phyloP scores from a whole-genome alignment of 805 yeast species.

The Jamesozyma jinghongensis region DNA sequence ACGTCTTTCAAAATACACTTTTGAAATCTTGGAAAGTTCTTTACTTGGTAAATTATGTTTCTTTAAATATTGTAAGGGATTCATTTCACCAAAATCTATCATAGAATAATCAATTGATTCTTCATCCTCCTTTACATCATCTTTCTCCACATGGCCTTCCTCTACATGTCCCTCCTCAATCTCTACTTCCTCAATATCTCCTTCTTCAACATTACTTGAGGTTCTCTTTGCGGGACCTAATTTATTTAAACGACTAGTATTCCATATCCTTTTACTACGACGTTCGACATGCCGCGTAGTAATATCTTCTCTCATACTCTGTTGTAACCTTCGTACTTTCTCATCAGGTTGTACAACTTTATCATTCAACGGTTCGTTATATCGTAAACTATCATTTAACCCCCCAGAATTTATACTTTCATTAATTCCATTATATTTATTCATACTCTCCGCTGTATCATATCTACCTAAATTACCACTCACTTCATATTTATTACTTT shows the following conservation, averaged over 20 bases:
- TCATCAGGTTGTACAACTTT: no score
- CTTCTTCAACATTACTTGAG: conserved; percentile 1
- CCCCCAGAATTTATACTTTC: not conserved
- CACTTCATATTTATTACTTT: no score
- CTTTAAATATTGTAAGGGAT: conserved; percentile 34
- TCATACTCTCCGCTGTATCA: not conserved
- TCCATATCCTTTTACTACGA: conserved; percentile 22
- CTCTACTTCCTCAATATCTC: not conserved
- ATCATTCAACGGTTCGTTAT: not conserved
- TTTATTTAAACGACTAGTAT: conserved; percentile 16
- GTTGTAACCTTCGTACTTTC: conserved; percentile 18
- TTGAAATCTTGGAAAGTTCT: conserved; percentile 32
- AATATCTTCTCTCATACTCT: conserved; percentile 21
- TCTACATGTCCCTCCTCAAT: not conserved
- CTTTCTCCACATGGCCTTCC: not conserved
- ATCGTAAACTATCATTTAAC: no score
- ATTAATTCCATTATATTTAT: not conserved
- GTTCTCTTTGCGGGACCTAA: conserved; percentile 30
- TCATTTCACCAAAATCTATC: conserved; percentile 32
- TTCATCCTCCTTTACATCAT: not conserved
- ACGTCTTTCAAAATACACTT: conserved; percentile 32
- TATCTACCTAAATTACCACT: no score
- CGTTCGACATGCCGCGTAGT: conserved; percentile 20
- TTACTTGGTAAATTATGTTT: conserved; percentile 30
- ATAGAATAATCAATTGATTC: conserved; percentile 9